Evolutionary conservation across 208 protist genomes (phyloP), one percentile per base, ranked within the genome.

Genomic region (Trypanosoma conorhini): DNA sequence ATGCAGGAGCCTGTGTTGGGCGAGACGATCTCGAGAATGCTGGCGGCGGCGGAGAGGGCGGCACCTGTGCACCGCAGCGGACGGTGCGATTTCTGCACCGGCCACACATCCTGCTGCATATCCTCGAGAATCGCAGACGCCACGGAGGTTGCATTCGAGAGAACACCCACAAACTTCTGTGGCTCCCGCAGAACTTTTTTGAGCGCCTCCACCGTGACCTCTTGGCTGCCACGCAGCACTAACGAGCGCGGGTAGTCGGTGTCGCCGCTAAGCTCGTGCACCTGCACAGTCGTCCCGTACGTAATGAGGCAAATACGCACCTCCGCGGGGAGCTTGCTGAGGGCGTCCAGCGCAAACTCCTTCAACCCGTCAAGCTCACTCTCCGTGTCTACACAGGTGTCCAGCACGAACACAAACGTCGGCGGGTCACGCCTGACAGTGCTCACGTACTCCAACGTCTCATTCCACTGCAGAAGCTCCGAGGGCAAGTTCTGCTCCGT

Each of bases 361-460:
- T 94, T 98, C 51, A 99, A 79, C 5, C 89, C 87, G 61, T 87
- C 65, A 10, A 99, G 71, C 66, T 99, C 98, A 51, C 92, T 84
- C 48, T 98, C 93, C 21, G 88, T 96, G 56, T 87, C 94, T 30
- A 99, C 76, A 74, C 98, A 99, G 22, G 92, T 98, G 83, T 99
- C 99, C 9, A 99, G 80, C n/a, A 99, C 97, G 63, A 99, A 98
- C 17, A 99, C 85, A 79, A 93, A 94, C n/a, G 87, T 93, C 4
- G 83, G 68, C 54, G 85, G 54, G 78, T 81, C 67, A 68, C 81
- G 72, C 28, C 76, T 76, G 46, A 79, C 75, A 56, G 73, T 73
- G 62, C 86, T 85, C 24, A 92, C 79, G 74, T 98, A 99, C 81
- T 99, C 98, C 46, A 99, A 92, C 3, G 97, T 99, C 26, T 97